A percentile compares a stretch with the other conserved stretches of the same genome.
These are phyloP conservation scores for Fusarium luffae DNA, from an alignment of 2,329 filamentous ascomycete species.

Conservation along the genomic window DNA sequence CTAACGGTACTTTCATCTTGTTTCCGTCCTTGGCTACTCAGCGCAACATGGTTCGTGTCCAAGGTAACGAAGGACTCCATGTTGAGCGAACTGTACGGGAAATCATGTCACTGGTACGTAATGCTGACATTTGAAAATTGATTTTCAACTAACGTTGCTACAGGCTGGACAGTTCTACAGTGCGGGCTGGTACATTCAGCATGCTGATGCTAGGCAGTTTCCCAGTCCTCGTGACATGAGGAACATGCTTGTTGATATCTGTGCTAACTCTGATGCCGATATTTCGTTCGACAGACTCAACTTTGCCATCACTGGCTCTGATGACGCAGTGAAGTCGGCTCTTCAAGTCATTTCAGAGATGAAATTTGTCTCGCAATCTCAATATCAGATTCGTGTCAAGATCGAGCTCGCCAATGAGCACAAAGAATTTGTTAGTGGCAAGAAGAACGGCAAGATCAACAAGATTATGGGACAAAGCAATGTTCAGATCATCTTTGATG, in stretches of 20 bases:
- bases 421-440: conserved; percentile 99
- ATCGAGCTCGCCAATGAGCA: conserved; percentile 99
- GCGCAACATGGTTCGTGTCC: conserved; percentile 85
- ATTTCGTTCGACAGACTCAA: conserved; percentile 93
- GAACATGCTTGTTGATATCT: conserved; percentile 94
- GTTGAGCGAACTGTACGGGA: conserved; percentile 95
- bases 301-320: conserved; percentile 94
- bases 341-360: conserved; percentile 93
- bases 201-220: conserved; percentile 72
- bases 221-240: conserved; percentile 79
- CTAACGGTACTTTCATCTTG: conserved; percentile 93
- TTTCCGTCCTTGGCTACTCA: conserved; percentile 90
- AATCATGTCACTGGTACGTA: conserved; percentile 88
- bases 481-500: conserved; percentile 98
- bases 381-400: conserved; percentile 96
- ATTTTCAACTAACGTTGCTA: conserved; percentile 38
- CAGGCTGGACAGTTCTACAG: conserved; percentile 97
- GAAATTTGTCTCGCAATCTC: conserved; percentile 85
- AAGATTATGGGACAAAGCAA: conserved; percentile 99
- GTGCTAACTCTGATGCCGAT: conserved; percentile 94
- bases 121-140: too few relatives aligned
- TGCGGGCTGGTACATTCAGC: conserved; percentile 93
- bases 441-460: conserved; percentile 99
- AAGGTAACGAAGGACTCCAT: conserved; percentile 91
- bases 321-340: conserved; percentile 96